A percentile compares a stretch with the other conserved stretches of the same genome.
Evolutionary conservation across 495 filamentous ascomycete species (phyloP).

Genomic region (Filosporella fistucella): DNA sequence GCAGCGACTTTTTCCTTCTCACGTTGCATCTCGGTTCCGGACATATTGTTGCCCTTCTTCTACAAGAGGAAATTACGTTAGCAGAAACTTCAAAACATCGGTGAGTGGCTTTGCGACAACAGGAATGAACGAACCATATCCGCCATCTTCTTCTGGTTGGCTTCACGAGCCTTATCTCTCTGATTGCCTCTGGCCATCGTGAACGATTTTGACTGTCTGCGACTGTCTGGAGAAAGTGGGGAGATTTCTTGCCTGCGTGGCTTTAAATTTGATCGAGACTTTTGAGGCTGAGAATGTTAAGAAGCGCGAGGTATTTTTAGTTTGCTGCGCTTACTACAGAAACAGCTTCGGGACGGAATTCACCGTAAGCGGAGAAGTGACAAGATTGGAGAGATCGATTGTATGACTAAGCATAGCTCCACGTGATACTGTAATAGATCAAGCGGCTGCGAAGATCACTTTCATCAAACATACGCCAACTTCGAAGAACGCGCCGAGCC

Average conservation of each 20-base stretch:
- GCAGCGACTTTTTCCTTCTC: constrained; percentile 72
- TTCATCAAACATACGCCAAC: no score
- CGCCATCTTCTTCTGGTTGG: constrained; percentile 64
- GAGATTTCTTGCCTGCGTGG: constrained; percentile 11
- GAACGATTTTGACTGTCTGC: constrained; percentile 19
- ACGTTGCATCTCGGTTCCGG: constrained; percentile 64
- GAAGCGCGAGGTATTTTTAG: not conserved
- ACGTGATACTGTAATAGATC: no score
- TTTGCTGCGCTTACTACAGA: no score
- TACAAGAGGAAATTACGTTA: constrained; percentile 34
- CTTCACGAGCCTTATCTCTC: constrained; percentile 82
- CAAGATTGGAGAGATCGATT: no score
- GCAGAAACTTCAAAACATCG: constrained; percentile 5
- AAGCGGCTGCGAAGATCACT: no score
- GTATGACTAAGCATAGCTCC: no score
- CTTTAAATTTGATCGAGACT: not conserved
- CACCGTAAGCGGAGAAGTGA: no score
- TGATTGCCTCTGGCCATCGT: constrained; percentile 92
- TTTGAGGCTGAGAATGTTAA: constrained; percentile 13
- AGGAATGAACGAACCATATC: constrained; percentile 11
- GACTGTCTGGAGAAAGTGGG: not conserved
- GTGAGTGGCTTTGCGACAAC: not conserved
- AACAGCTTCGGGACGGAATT: no score
- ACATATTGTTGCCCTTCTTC: constrained; percentile 56
- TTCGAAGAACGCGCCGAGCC: no score